Base-by-base conservation (phyloP, 768 basidiomycete genomes). In the Trametes punicea region DNA sequence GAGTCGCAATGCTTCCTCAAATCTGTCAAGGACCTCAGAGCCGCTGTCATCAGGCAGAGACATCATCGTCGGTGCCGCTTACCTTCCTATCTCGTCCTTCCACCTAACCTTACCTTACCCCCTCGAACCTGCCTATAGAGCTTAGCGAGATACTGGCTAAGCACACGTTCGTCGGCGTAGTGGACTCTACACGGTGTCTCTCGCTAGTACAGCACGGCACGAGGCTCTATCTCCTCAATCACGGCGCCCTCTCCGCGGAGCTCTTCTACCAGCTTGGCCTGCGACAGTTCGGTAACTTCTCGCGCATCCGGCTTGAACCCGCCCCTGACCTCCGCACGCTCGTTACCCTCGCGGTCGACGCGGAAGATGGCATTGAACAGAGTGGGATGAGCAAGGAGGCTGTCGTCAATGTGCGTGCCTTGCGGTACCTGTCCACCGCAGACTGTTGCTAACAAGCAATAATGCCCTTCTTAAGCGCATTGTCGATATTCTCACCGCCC, bases 231-330 rank as follows among this genome's bases (percentile, higher is more conserved):
- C 79, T 98, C 11, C 79, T 97, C 55, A 92, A 97, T 60, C 90
- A 98, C 64, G 85, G 82, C 25, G 75, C 85, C 3, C 73, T 98
- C 33, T 86, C 88, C 0, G 93, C 97, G 65, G 93, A 97, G 63
- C 77, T 97, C 30, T 96, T 98, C 69, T 98, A 97, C 71, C 97
- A 99, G 66, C 80, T 99, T 6, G 92, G 84, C 2, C 72, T 98
- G 25, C 79, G 91, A 16, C 96, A 98, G 69, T 99, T 99, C 65
- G 92, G 94, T 2, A 81, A 89, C 58, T 81, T 89, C 59, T 79
- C 81, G 57, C 78, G 83, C 20, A 72, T 98, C 47, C 86, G 85
- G 59, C 77, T 98, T 2, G 86, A 94, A 31, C 95, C 96, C 1
- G 75, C 95, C 2, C 92, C 93, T 0, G 73, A 83, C 0, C 67